Base-by-base conservation (phyloP, 257 asterid species). In the Solanum chiquidenum region DNA sequence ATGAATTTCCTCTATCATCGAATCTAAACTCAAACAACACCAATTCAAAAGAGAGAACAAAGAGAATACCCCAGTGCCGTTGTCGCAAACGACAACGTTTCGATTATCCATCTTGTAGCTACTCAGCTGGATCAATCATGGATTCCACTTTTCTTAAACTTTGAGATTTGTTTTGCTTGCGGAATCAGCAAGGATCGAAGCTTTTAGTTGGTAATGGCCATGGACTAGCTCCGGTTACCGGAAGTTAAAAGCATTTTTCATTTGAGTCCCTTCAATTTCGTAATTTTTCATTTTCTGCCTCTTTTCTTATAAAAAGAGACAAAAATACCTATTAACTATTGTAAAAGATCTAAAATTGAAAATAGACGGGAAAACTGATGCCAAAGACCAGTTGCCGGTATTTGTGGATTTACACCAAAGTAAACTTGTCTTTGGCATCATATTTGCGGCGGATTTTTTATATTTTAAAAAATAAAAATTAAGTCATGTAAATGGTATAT, bases 51-150 rank as follows among this genome's bases (percentile, higher is more conserved):
- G 86, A 84, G 44, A 86, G 74, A 73, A 86, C n/a, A 16, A 62
- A 64, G 37, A 58, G 34, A 38, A 86, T 95, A 96, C 99, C 88
- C 98, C 98, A 62, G 99, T 96, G 90, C 98, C 99, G 88, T 94
- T 95, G 89, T 96, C 98, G 87, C 98, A 96, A 44, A 96, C 98
- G 91, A 96, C 93, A 91, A 96, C 98, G 89, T 94, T 95, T 33
- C 92, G 92, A 86, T 90, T 93, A 89, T 95, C 99, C 99, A 96
- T 95, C 18, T n/a, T 29, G 83, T 25, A 71, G 13, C 83, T 71
- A 71, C 49, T 86, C 52, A 55, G 60, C 7, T 77, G 35, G 84
- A 77, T 77, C 84, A 77, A 40, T 25, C 84, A 77, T 77, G 23
- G 60, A 77, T 11, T 77, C 60, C 20, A 77, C 52, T 40, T 77